These are phyloP conservation scores for Sphaerulina musiva DNA, from an alignment of 2,329 filamentous ascomycete genomes.

Conservation along the genomic window DNA sequence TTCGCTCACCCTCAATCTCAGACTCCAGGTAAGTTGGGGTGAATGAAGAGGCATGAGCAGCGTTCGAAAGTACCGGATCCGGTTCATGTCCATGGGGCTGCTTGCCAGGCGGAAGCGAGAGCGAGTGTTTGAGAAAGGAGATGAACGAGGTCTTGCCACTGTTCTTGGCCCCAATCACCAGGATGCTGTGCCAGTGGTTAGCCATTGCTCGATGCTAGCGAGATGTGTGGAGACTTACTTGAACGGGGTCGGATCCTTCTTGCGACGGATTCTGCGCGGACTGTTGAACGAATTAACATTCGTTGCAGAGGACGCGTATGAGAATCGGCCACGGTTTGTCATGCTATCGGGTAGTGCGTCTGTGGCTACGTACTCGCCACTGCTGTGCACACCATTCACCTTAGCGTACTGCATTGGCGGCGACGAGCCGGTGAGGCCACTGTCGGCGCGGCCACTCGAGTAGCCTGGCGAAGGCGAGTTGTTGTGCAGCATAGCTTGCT, in stretches of 20 bases:
- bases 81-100: constrained; percentile 39
- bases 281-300: constrained; percentile 80
- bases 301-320: constrained; percentile 87
- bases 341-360: constrained; percentile 80
- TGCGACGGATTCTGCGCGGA: constrained; percentile 80
- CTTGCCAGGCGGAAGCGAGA: constrained; percentile 77
- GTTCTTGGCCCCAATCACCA: constrained; percentile 80
- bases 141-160: constrained; percentile 96
- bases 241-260: constrained; percentile 96
- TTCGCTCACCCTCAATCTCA: constrained; percentile 83
- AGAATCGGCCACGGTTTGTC: constrained; percentile 92
- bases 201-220: not conserved
- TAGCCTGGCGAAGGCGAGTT: constrained; percentile 26
- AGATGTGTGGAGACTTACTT: constrained; percentile 62
- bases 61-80: constrained; percentile 14
- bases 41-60: constrained; percentile 49
- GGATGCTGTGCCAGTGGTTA: constrained; percentile 53
- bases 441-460: constrained; percentile 24
- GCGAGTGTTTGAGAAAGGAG: constrained; percentile 82
- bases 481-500: constrained; percentile 17
- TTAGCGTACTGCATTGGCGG: constrained; percentile 14
- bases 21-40: constrained; percentile 87
- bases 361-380: constrained; percentile 55
- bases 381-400: constrained; percentile 7
- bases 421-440: constrained; percentile 21